A percentile compares a stretch with the other conserved stretches of the same genome.
Conservation (phyloP, 1,139 yeast species). For the Suhomyces yuchorum region DNA sequence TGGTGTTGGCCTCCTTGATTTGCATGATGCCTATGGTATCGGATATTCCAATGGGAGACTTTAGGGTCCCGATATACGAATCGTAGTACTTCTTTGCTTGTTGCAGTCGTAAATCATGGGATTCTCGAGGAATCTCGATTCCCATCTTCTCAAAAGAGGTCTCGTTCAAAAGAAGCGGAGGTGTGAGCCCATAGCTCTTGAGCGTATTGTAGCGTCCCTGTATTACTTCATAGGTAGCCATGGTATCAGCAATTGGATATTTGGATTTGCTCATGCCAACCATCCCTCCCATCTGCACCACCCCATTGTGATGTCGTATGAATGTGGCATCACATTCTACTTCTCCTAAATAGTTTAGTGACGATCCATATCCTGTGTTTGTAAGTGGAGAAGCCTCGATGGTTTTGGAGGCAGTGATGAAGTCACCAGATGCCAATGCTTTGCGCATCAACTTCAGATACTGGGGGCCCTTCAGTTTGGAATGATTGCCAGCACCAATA, state of each 20-base stretch:
- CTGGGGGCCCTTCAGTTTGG: conserved; percentile 16
- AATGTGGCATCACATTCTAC: conserved; percentile 55
- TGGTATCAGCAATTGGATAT: conserved; percentile 29
- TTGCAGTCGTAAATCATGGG: conserved; percentile 19
- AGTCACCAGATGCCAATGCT: conserved; percentile 21
- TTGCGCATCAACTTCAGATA: conserved; percentile 27
- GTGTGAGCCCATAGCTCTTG: conserved; percentile 25
- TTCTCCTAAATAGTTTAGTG: conserved; percentile 45
- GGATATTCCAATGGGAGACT: conserved; percentile 17
- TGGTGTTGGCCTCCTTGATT: conserved; percentile 17
- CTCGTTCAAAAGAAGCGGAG: conserved; percentile 28
- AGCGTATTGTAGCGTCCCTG: conserved; percentile 16
- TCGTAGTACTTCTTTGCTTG: conserved; percentile 20
- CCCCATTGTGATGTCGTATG: conserved; percentile 16
- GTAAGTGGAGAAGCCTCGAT: conserved; percentile 51
- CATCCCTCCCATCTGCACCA: conserved; percentile 22
- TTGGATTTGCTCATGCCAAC: conserved; percentile 25
- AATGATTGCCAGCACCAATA: conserved; percentile 46
- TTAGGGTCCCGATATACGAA: conserved; percentile 15
- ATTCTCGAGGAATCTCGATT: background rate
- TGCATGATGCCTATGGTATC: conserved; percentile 41
- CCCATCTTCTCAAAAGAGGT: conserved; percentile 2
- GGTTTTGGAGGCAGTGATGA: conserved; percentile 21
- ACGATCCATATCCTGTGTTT: conserved; percentile 61
- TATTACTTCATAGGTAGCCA: conserved; percentile 19